Evolutionary conservation across 176 grass and related monocot species (phyloP), one percentile per base, ranked within the genome.

Genomic region (Oryza longistaminata): DNA sequence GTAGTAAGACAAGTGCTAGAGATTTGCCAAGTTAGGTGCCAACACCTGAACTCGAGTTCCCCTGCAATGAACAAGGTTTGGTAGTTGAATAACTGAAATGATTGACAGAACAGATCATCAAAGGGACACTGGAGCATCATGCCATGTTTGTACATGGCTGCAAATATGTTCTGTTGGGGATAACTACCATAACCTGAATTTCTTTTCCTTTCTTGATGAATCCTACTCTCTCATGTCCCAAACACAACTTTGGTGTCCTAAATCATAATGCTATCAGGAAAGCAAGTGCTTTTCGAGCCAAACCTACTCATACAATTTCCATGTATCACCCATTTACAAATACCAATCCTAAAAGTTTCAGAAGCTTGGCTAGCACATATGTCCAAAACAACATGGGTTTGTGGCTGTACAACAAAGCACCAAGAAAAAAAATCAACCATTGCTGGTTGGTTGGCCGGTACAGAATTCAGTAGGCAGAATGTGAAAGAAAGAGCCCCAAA

Each of bases 11-110:
- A 6, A 53, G 43, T 71, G 42, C 10, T 76, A 60, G 72, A 66
- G 83, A 79, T 71, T 3, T 68, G 44, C 83, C 15, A 31, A 45
- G 82, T 60, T 67, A 73, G 79, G 21, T 52, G 55, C 71, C 22
- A 48, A 39, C 78, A 77, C 66, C 87, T 82, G 88, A 82, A 55
- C 12, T 16, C 2, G 46, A 43, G 24, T 44, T 44, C 71, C 50
- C 43, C 35, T 19, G 78, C 71, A 25, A 68, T 17, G 84, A 90
- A 74, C 68, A 52, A 53, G 34, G 4, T 13, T 13, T n/a, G 65
- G 68, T 87, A 61, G 42, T 44, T 37, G 53, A 39, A 79, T 1
- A 43, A 49, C 58, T 62, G 58, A 24, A 62, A 62, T 62, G 58
- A 24, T 62, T 24, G n/a, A 62, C 58, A 62, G 7, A 42, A 43